Conservation (phyloP, 2,329 filamentous ascomycete species). For the Exophiala oligosperma region DNA sequence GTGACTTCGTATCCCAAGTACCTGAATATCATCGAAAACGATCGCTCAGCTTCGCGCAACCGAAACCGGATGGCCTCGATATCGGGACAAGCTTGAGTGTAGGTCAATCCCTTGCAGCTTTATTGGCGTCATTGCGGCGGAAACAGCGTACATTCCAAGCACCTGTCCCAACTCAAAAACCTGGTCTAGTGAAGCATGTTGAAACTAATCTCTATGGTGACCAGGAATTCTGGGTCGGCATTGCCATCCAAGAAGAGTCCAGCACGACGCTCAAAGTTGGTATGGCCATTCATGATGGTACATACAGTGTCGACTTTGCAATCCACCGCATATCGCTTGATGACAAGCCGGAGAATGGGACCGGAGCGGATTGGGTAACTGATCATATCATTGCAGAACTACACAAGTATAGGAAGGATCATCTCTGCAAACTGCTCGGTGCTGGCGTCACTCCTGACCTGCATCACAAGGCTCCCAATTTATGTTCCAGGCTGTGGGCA, state of each 20-base stretch:
- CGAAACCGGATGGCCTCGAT: slow-evolving; percentile 17
- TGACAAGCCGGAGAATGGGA: slow-evolving; percentile 15
- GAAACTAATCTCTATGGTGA: neutral
- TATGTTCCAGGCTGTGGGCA: slow-evolving; percentile 72
- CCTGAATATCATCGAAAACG: slow-evolving; percentile 19
- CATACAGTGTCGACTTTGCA: slow-evolving; percentile 29
- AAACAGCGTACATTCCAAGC: neutral
- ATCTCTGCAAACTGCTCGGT: slow-evolving; percentile 68
- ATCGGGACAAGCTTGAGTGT: slow-evolving; percentile 23
- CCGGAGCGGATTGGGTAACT: slow-evolving; percentile 13
- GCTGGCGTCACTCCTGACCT: slow-evolving; percentile 66
- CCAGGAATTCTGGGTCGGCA: slow-evolving; percentile 27
- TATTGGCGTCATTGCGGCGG: neutral
- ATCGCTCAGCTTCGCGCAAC: slow-evolving; percentile 13
- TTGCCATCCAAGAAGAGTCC: slow-evolving; percentile 24
- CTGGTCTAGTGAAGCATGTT: neutral
- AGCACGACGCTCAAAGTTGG: slow-evolving; percentile 21
- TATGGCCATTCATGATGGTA: slow-evolving; percentile 28
- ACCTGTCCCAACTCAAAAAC: neutral
- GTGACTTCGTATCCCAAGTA: slow-evolving; percentile 21
- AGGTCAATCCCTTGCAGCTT: slow-evolving; percentile 1
- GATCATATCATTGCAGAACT: slow-evolving; percentile 21
- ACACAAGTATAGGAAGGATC: slow-evolving; percentile 19
- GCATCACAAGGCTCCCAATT: slow-evolving; percentile 59
- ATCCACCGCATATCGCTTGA: slow-evolving; percentile 23